Conservation (phyloP, 257 asterid genomes). For the Penstemon barbatus region DNA sequence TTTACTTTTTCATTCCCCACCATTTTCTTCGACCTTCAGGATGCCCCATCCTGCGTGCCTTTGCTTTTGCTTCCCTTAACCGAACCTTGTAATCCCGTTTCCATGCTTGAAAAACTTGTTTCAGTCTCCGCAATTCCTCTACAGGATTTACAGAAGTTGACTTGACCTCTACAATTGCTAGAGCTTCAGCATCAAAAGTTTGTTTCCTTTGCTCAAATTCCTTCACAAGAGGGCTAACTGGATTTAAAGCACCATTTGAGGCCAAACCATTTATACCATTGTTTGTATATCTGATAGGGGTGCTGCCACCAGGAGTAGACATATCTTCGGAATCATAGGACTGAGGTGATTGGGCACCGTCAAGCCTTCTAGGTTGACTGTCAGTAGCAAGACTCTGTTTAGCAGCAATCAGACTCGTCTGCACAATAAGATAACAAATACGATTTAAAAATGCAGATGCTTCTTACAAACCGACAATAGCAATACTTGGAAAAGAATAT, state of each 20-base stretch:
- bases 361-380: constrained; percentile 42
- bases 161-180: constrained; percentile 45
- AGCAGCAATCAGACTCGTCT: constrained; percentile 76
- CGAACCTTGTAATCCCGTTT: constrained; percentile 63
- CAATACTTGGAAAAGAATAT: neutral
- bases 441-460: neutral
- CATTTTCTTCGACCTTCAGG: constrained; percentile 49
- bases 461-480: neutral
- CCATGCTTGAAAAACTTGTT: constrained; percentile 64
- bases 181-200: constrained; percentile 55
- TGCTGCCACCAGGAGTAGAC: constrained; percentile 65
- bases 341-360: constrained; percentile 58
- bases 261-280: constrained; percentile 35
- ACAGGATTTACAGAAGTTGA: constrained; percentile 29
- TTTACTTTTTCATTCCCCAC: constrained; percentile 71
- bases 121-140: constrained; percentile 55
- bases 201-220: constrained; percentile 65
- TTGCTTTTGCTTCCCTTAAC: constrained; percentile 61
- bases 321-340: constrained; percentile 67
- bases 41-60: constrained; percentile 41
- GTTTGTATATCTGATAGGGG: constrained; percentile 48
- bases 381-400: constrained; percentile 54
- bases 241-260: constrained; percentile 40
- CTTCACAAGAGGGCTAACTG: constrained; percentile 48
- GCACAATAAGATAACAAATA: constrained; percentile 28